phyloP scores from a whole-genome alignment of 768 basidiomycete species.

The Roridomyces roridus region DNA sequence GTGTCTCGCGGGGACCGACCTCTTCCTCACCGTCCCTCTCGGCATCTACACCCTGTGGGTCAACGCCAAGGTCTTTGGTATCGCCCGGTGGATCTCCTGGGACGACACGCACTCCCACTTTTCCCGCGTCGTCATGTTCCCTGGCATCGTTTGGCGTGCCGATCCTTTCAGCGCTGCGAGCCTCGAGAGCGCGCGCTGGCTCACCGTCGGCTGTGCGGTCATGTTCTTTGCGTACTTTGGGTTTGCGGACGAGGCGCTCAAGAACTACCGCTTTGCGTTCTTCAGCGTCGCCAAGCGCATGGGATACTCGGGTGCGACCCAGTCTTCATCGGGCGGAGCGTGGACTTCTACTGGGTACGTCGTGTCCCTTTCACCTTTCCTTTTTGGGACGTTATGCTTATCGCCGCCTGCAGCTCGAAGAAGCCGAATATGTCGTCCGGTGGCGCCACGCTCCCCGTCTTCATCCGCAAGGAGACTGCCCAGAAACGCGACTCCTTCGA shows the following conservation, averaged over 20 bases:
- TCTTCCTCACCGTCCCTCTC: conserved; percentile 54
- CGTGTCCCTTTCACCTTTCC: neutral
- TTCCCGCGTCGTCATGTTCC: conserved; percentile 47
- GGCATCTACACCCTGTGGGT: conserved; percentile 43
- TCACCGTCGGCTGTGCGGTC: conserved; percentile 51
- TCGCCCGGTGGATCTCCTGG: conserved; percentile 58
- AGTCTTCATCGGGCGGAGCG: conserved; percentile 16
- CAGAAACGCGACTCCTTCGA: conserved; percentile 54
- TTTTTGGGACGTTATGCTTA: neutral
- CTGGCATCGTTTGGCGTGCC: conserved; percentile 49
- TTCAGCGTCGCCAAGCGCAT: conserved; percentile 39
- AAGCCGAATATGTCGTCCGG: conserved; percentile 10
- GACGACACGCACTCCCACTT: conserved; percentile 55
- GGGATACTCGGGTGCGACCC: conserved; percentile 18
- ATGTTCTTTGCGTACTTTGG: conserved; percentile 75
- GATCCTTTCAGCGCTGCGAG: conserved; percentile 26
- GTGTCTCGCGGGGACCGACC: conserved; percentile 54
- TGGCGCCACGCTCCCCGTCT: conserved; percentile 44
- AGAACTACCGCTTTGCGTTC: conserved; percentile 52
- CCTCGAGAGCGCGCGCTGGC: conserved; percentile 57
- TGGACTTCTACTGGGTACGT: conserved; percentile 35
- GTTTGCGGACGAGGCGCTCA: conserved; percentile 64
- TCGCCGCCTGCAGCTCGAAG: neutral
- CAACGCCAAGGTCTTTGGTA: conserved; percentile 34
- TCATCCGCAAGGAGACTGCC: conserved; percentile 50